Conservation (phyloP, 2,329 filamentous ascomycete species). For the Colletotrichum higginsianum region DNA sequence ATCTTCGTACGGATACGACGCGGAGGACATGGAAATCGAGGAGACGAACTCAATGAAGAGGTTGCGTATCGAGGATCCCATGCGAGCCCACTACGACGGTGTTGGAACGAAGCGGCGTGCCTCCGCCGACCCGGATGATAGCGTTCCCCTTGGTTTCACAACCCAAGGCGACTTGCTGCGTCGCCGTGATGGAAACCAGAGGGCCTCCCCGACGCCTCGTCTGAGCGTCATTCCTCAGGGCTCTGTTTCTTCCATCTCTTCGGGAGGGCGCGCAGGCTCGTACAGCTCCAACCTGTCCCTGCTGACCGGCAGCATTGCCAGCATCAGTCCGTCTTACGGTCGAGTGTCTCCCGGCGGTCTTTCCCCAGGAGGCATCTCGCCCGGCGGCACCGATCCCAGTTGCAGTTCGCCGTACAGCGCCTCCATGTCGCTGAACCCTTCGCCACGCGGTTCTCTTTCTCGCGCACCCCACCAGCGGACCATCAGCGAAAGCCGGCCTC, state of each 20-base stretch:
- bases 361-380: conserved; percentile 66
- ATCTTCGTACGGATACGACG: conserved; percentile 61
- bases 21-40: conserved; percentile 65
- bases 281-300: conserved; percentile 64
- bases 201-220: conserved; percentile 68
- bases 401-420: conserved; percentile 66
- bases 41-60: conserved; percentile 66
- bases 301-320: conserved; percentile 58
- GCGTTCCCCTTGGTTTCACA: conserved; percentile 46
- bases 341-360: conserved; percentile 61
- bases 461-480: conserved; percentile 62
- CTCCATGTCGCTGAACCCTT: conserved; percentile 64
- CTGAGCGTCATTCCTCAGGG: conserved; percentile 63
- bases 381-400: conserved; percentile 58
- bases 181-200: conserved; percentile 63
- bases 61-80: conserved; percentile 64
- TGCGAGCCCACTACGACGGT: conserved; percentile 55
- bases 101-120: conserved; percentile 69
- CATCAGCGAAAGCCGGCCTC: conserved; percentile 57
- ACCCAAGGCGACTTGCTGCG: conserved; percentile 61
- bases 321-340: conserved; percentile 58
- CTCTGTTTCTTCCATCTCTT: conserved; percentile 61
- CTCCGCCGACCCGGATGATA: conserved; percentile 66
- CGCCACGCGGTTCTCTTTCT: conserved; percentile 63
- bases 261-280: conserved; percentile 62